These are phyloP conservation scores for Syncephalis plumigaleata DNA, from an alignment of 371 early-diverging fungal genomes.

Conservation along the genomic window DNA sequence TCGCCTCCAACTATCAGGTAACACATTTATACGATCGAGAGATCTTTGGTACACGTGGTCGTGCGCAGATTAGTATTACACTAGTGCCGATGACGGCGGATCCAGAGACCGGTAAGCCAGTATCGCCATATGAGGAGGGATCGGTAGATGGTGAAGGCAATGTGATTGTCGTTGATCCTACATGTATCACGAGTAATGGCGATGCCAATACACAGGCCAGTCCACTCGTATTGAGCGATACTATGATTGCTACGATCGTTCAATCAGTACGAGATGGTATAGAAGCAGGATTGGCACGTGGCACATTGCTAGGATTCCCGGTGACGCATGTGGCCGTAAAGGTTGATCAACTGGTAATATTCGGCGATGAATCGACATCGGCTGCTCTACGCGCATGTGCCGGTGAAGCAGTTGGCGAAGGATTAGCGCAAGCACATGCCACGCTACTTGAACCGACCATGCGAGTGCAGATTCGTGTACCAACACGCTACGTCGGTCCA, in stretches of 20 bases:
- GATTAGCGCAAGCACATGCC: constrained; percentile 29
- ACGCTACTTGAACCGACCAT: constrained; percentile 79
- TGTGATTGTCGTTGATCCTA: constrained; percentile 3
- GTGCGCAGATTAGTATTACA: constrained; percentile 35
- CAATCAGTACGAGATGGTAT: constrained; percentile 49
- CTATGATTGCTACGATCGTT: neutral
- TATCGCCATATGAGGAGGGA: too few relatives aligned
- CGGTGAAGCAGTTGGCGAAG: constrained; percentile 34
- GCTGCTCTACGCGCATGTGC: constrained; percentile 50
- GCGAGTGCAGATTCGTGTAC: constrained; percentile 50
- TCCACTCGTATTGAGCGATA: too few relatives aligned
- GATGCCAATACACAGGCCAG: neutral
- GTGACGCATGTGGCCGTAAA: constrained; percentile 42
- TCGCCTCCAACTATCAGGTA: constrained; percentile 17
- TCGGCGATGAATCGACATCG: constrained; percentile 40
- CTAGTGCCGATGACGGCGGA: constrained; percentile 24
- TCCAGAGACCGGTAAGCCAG: neutral
- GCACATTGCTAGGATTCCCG: constrained; percentile 67
- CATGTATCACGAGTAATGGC: neutral
- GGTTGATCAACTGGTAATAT: constrained; percentile 29
- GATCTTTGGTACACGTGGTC: constrained; percentile 47
- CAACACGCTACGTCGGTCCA: constrained; percentile 53
- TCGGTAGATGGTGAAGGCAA: constrained; percentile 14
- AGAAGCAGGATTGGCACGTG: constrained; percentile 51
- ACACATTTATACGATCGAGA: constrained; percentile 38